Evolutionary conservation across 192 early-diverging fungal species (phyloP).

Genomic region (Spizellomyces punctatus): DNA sequence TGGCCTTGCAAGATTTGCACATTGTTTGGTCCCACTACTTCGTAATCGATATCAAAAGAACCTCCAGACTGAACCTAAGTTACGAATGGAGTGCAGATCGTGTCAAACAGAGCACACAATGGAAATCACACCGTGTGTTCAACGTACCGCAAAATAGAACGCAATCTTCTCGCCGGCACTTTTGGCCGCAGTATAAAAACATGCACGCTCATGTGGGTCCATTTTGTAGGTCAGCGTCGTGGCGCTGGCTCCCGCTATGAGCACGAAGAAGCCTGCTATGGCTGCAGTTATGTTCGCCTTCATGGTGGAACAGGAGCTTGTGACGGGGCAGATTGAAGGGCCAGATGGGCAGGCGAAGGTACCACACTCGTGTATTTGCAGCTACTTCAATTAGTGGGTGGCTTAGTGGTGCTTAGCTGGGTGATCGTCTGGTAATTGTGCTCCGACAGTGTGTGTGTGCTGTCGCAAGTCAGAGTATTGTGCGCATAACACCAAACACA

Average conservation of each 20-base stretch:
- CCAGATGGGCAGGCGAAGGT: too few species aligned
- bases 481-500: too few species aligned
- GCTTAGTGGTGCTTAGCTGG: too few species aligned
- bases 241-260: constrained; percentile 30
- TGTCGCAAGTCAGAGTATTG: too few species aligned
- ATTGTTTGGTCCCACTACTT: constrained; percentile 75
- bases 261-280: constrained; percentile 7
- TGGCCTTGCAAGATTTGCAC: constrained; percentile 73
- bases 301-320: background rate
- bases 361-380: too few species aligned
- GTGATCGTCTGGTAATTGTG: too few species aligned
- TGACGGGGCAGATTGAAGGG: too few species aligned
- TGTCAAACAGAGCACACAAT: background rate
- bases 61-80: constrained; percentile 92
- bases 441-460: too few species aligned
- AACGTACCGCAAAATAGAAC: constrained; percentile 96
- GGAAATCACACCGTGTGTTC: background rate
- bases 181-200: constrained; percentile 86
- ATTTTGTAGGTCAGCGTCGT: constrained; percentile 83
- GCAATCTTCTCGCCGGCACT: constrained; percentile 86
- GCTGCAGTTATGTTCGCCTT: background rate
- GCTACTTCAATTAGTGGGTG: too few species aligned
- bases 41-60: constrained; percentile 95
- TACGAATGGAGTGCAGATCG: background rate
- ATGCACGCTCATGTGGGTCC: constrained; percentile 86